Evolutionary conservation across 257 asterid species (phyloP), one percentile per base, ranked within the genome.

Genomic region (Fraxinus excelsior): DNA sequence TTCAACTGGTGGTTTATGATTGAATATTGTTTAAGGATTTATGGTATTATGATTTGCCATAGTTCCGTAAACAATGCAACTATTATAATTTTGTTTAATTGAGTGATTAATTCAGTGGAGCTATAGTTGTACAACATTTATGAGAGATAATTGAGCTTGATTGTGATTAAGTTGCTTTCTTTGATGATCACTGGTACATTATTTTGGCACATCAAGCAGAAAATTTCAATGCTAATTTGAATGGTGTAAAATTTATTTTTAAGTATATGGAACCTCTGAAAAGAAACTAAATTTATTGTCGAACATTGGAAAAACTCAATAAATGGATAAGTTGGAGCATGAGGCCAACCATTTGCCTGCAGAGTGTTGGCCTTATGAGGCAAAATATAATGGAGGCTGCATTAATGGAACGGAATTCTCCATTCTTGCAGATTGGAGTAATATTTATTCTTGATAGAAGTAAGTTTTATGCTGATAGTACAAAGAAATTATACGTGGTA

Each of bases 1-100:
- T 34, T 62, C 49, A 29, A 67, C 21, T 68, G 72, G 31, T 76
- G 65, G 14, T 26, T 40, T n/a, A n/a, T 46, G 76, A 10, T 62
- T 67, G 62, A 77, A 26, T 65, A 67, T 8, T 69, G 66, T 58
- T 72, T 21, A 70, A 7, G 32, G 1, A 13, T 21, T 10, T 38
- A 35, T 34, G 14, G 26, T 53, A 19, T 53, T 70, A 51, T 37
- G 1, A 28, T 28, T 37, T 18, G 23, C 32, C 44, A 35, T 16
- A 0, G 46, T 37, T 44, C 23, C 19, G 16, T 3, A 6, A 0
- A 19, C 9, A 34, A 28, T 44, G 66, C 6, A 38, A 5, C 34
- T 7, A 31, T 67, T n/a, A 46, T 44, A 25, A 44, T 14, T 8
- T 13, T 23, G 60, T 31, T 18, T 14, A 40, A 70, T 67, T n/a